Percentiles rank a stretch among this genome's conserved stretches.
Conservation (phyloP, 2,329 filamentous ascomycete species). For the Curvularia spicifera region DNA sequence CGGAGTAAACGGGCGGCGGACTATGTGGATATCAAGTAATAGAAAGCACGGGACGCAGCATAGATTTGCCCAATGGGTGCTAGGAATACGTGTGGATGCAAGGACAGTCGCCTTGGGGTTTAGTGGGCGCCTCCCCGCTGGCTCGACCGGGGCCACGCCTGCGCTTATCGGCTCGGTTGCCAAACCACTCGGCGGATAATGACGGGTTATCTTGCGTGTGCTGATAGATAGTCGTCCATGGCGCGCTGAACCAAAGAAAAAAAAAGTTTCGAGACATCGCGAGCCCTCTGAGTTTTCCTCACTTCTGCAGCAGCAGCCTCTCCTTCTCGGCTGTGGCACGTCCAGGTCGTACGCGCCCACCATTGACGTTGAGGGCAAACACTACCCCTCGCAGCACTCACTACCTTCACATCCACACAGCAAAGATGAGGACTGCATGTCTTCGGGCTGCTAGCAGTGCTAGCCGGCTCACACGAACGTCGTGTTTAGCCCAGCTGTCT, state of each 20-base stretch:
- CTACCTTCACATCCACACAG: background rate
- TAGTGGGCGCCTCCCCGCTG: constrained; percentile 16
- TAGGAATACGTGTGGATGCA: constrained; percentile 23
- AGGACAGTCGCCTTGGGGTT: constrained; percentile 19
- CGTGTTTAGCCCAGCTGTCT: constrained; percentile 29
- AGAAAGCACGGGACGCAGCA: constrained; percentile 18
- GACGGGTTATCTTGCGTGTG: constrained; percentile 16
- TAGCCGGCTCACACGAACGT: constrained; percentile 33
- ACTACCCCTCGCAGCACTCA: constrained; percentile 6
- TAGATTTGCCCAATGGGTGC: constrained; percentile 28
- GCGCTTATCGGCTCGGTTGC: constrained; percentile 21
- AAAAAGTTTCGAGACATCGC: constrained; percentile 7
- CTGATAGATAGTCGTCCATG: constrained; percentile 8
- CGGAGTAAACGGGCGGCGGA: constrained; percentile 16
- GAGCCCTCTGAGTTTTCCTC: constrained; percentile 9
- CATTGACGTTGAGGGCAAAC: constrained; percentile 2
- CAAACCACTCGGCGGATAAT: constrained; percentile 21
- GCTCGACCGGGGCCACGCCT: constrained; percentile 12
- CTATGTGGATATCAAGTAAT: constrained; percentile 27
- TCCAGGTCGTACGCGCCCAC: constrained; percentile 3
- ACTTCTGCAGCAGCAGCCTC: background rate
- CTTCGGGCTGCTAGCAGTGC: constrained; percentile 43
- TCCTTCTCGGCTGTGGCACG: constrained; percentile 1
- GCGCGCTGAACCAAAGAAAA: background rate
- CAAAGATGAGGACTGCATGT: constrained; percentile 42